These are phyloP conservation scores for Trichophaea hybrida DNA, from an alignment of 2,329 filamentous ascomycete species.

Conservation along the genomic window DNA sequence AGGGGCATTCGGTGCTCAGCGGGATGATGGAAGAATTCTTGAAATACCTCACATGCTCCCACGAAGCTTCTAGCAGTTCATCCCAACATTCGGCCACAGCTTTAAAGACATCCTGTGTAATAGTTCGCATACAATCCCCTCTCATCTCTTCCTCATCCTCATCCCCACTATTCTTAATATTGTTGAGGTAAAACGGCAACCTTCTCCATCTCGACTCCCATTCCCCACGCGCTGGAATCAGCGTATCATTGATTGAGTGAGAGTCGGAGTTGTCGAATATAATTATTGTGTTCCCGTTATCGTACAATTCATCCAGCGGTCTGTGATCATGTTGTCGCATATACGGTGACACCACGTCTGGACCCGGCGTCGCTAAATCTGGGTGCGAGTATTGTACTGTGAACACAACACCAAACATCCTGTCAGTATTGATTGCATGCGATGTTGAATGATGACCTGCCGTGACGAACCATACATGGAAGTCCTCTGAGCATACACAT, in stretches of 20 bases:
- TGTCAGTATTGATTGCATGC: too few relatives aligned
- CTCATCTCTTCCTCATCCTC: constrained; percentile 34
- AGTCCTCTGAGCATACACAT: constrained; percentile 39
- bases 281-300: constrained; percentile 40
- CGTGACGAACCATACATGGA: constrained; percentile 32
- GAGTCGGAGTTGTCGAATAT: constrained; percentile 40
- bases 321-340: constrained; percentile 16
- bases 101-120: constrained; percentile 37
- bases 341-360: constrained; percentile 32
- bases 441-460: too few relatives aligned
- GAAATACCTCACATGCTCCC: constrained; percentile 34
- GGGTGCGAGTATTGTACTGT: constrained; percentile 34
- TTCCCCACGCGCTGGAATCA: constrained; percentile 38
- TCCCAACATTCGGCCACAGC: constrained; percentile 36
- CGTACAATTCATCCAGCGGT: constrained; percentile 32
- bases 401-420: too few relatives aligned
- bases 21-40: not conserved
- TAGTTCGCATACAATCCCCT: constrained; percentile 38
- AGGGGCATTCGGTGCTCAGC: not conserved
- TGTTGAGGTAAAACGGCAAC: constrained; percentile 32
- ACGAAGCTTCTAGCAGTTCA: constrained; percentile 34
- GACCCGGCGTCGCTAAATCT: constrained; percentile 29
- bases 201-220: constrained; percentile 41
- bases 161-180: constrained; percentile 12
- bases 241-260: constrained; percentile 36